Conservation (phyloP, 352 stramenopile genomes). For the Phytophthora tentaculata region DNA sequence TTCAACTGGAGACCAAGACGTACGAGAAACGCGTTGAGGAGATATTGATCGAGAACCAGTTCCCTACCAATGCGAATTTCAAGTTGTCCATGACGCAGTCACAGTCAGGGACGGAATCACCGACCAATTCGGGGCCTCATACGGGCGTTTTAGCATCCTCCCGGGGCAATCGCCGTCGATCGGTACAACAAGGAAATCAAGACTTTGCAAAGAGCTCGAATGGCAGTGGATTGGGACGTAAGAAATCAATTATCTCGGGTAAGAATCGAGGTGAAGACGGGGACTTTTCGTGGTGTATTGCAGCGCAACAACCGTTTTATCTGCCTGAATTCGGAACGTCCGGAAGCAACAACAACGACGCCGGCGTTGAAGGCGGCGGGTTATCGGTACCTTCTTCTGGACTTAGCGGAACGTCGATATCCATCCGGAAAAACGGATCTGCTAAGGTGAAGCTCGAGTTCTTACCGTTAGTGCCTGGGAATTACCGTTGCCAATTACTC, state of each 20-base stretch:
- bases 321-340: constrained; percentile 56
- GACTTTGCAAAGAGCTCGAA: constrained; percentile 15
- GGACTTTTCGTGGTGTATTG: constrained; percentile 72
- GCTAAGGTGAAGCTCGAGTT: constrained; percentile 88
- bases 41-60: constrained; percentile 90
- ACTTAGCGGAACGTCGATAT: constrained; percentile 21
- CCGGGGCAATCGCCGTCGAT: constrained; percentile 21
- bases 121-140: neutral
- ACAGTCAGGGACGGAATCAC: constrained; percentile 4
- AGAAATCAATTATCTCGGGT: constrained; percentile 8
- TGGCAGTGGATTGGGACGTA: constrained; percentile 1
- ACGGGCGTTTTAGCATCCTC: constrained; percentile 14
- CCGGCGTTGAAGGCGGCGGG: constrained; percentile 14
- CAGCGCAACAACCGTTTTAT: constrained; percentile 74
- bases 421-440: constrained; percentile 60
- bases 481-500: constrained; percentile 91
- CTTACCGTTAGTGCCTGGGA: constrained; percentile 86
- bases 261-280: constrained; percentile 44
- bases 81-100: constrained; percentile 75
- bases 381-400: constrained; percentile 17
- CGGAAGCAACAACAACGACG: constrained; percentile 33
- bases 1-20: constrained; percentile 75
- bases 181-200: constrained; percentile 9
- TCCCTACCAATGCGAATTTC: constrained; percentile 72
- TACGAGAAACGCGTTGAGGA: constrained; percentile 87